A percentile compares a stretch with the other conserved stretches of the same genome.
Evolutionary conservation across 805 yeast species (phyloP).

Genomic region (Kodamaea hsintzibuensis): DNA sequence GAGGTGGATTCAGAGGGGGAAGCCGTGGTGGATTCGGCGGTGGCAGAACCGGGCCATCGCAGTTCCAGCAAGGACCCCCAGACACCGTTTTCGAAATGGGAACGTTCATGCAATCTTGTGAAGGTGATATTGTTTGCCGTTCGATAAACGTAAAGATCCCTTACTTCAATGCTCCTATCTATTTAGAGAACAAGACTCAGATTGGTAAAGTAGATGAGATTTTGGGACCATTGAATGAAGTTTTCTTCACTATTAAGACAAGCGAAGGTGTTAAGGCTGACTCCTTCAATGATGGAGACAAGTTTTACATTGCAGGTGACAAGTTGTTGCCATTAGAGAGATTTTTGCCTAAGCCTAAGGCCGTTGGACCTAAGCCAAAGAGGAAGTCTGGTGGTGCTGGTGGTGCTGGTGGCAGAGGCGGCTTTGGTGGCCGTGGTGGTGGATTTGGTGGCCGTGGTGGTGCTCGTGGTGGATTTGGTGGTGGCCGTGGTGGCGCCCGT

Average conservation of each 20-base stretch:
- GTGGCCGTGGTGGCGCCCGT: conserved; percentile 25
- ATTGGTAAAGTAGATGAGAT: conserved; percentile 98
- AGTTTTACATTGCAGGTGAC: conserved; percentile 93
- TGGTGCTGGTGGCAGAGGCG: conserved; percentile 41
- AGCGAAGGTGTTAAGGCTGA: conserved; percentile 94
- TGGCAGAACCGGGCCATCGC: conserved; percentile 66
- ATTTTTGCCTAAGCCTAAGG: conserved; percentile 95
- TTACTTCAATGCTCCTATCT: conserved; percentile 98
- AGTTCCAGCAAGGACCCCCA: conserved; percentile 88
- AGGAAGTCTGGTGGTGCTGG: conserved; percentile 64
- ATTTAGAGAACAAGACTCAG: conserved; percentile 91
- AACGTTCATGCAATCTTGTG: conserved; percentile 85
- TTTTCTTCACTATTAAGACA: conserved; percentile 95
- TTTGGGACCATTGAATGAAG: conserved; percentile 95
- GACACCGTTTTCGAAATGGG: conserved; percentile 96
- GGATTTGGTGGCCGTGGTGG: conserved; percentile 39
- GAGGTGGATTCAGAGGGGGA: conserved; percentile 69
- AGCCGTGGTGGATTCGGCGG: conserved; percentile 68
- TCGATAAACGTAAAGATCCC: conserved; percentile 94
- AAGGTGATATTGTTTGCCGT: conserved; percentile 95
- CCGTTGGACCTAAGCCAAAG: conserved; percentile 77
- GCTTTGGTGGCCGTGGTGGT: conserved; percentile 30
- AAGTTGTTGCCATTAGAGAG: conserved; percentile 94
- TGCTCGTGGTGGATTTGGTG: conserved; percentile 27
- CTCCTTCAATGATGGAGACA: conserved; percentile 93